Evolutionary conservation across 1,284 basidiomycete species (phyloP).

Genomic region (Rugosomyces carneus): DNA sequence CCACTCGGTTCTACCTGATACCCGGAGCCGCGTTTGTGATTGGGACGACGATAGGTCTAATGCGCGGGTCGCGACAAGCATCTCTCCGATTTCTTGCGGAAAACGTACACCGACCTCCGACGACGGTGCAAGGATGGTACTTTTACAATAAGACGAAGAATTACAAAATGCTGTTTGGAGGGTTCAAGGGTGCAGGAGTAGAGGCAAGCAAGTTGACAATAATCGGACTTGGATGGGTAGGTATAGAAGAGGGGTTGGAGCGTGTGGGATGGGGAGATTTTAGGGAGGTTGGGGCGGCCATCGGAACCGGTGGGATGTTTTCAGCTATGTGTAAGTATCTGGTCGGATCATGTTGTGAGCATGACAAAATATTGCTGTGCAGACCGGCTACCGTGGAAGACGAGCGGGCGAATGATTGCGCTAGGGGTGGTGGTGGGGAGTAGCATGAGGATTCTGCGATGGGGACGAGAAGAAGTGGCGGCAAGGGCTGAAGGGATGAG

Average conservation of each 20-base stretch:
- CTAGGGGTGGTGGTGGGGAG: conserved; percentile 51
- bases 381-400: conserved; percentile 59
- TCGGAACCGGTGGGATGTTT: conserved; percentile 57
- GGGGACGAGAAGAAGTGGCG: conserved; percentile 26
- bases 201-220: conserved; percentile 53
- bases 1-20: conserved; percentile 37
- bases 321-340: conserved; percentile 55
- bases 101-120: conserved; percentile 72
- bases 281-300: conserved; percentile 57
- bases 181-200: conserved; percentile 57
- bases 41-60: conserved; percentile 62
- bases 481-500: conserved; percentile 30
- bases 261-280: conserved; percentile 44
- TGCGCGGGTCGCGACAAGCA: conserved; percentile 63
- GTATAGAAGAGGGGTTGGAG: conserved; percentile 56
- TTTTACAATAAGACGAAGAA: conserved; percentile 92
- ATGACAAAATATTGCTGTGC: conserved; percentile 9
- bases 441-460: conserved; percentile 46
- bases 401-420: conserved; percentile 40
- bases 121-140: conserved; percentile 83
- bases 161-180: conserved; percentile 72
- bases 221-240: conserved; percentile 58
- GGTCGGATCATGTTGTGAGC: conserved; percentile 6
- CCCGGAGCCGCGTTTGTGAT: conserved; percentile 52
- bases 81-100: conserved; percentile 53